Base-by-base conservation (phyloP, 148 eudicot species). In the Vaccinium vitisidaea region DNA sequence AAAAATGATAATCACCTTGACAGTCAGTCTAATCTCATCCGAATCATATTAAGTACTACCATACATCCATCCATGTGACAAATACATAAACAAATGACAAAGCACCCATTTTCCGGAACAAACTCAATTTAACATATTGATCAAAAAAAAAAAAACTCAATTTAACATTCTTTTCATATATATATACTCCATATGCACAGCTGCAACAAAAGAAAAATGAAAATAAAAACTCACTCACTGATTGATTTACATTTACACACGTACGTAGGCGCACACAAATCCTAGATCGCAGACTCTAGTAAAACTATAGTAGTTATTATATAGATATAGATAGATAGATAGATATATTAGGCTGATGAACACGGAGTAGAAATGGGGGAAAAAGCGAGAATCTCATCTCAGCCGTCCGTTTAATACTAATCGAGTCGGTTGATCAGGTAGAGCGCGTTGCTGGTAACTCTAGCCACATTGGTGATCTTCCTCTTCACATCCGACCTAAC, bases 371-470 rank as follows among this genome's bases (percentile, higher is more conserved):
- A 43, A 39, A 69, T 69, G 25, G 69, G 27, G 69, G 19, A 13
- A 55, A 19, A 11, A 13, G 14, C 13, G 4, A 21, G 27, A 70
- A 25, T 70, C 15, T 30, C 46, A 25, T 70, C 15, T 30, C 46
- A 70, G 43, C 75, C 39, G 18, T 70, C 46, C 43, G 16, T 73
- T 73, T 39, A 43, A 5, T 5, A 5, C 46, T 91, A 82, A 54
- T 90, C 93, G 13, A 93, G 81, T 4, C 87, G 90, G 70, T 86
- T 92, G 77, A 93, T 89, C 16, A 93, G 84, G 79, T 93, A 91
- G 32, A 93, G 91, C 0, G 95, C 95, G 80, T 93, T 92, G 52
- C 95, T 92, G 23, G 95, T 93, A 63, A 93, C 88, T 86, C 84
- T 91, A 0, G 92, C 93, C 3, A 91, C 88, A 87, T 87, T 89